A percentile compares a stretch with the other conserved stretches of the same genome.
Conservation (phyloP, 2,329 filamentous ascomycete genomes). For the Neopestalotiopsis clavispora region DNA sequence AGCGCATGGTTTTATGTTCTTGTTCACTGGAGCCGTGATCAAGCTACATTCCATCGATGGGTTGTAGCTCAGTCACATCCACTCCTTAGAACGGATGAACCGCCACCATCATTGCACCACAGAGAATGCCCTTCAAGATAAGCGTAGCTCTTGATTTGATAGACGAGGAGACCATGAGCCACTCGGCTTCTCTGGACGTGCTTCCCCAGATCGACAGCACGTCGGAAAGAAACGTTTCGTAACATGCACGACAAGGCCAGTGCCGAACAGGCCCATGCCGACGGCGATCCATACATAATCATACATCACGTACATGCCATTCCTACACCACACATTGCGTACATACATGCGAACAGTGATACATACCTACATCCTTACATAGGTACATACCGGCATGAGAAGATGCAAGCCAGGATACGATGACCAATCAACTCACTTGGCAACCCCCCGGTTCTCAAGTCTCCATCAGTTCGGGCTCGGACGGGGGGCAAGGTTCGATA, state of each 20-base stretch:
- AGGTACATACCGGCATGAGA: conserved; percentile 16
- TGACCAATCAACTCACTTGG: conserved; percentile 18
- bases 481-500: conserved; percentile 22
- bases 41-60: neutral
- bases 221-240: conserved; percentile 13
- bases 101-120: neutral
- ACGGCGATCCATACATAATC: conserved; percentile 18
- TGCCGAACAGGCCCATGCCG: conserved; percentile 18
- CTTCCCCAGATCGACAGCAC: conserved; percentile 18
- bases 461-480: conserved; percentile 10
- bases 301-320: neutral
- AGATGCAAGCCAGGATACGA: conserved; percentile 14
- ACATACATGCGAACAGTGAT: neutral
- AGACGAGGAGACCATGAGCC: conserved; percentile 9
- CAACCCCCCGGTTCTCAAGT: neutral
- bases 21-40: neutral
- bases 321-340: neutral
- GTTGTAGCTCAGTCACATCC: neutral
- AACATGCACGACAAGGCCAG: conserved; percentile 7
- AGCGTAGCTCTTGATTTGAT: conserved; percentile 5
- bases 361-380: neutral
- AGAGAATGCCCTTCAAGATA: conserved; percentile 10
- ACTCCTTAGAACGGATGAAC: neutral
- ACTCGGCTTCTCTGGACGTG: conserved; percentile 12
- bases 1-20: neutral